Conservation (phyloP, 768 basidiomycete species). For the Podaxis sp. region DNA sequence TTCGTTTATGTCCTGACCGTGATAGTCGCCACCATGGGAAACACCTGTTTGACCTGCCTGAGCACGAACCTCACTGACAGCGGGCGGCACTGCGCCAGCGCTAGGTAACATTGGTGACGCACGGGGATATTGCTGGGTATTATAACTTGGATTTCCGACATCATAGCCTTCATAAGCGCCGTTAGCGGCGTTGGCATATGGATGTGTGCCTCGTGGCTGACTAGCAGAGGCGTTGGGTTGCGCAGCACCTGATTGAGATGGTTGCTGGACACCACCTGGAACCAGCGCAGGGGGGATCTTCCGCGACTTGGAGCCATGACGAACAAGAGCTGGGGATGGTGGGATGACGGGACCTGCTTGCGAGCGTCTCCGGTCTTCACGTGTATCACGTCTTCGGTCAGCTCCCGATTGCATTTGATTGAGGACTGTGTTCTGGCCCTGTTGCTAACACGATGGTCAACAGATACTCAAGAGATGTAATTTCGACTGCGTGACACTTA, state of each 20-base stretch:
- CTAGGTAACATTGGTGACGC: conserved; percentile 79
- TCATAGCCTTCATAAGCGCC: conserved; percentile 55
- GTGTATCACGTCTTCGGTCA: conserved; percentile 60
- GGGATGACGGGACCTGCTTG: conserved; percentile 57
- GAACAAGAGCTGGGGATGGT: conserved; percentile 76
- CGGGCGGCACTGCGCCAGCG: conserved; percentile 63
- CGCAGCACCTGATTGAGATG: conserved; percentile 71
- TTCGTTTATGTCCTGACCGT: conserved; percentile 53
- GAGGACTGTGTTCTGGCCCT: conserved; percentile 64
- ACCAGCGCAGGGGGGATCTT: conserved; percentile 57
- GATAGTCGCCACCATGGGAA: conserved; percentile 54
- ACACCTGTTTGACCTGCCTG: conserved; percentile 65
- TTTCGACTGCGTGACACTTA: conserved; percentile 29
- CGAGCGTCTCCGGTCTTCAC: conserved; percentile 64
- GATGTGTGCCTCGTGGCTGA: conserved; percentile 52
- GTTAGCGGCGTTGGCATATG: conserved; percentile 60
- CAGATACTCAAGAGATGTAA: neutral
- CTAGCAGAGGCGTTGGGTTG: conserved; percentile 71
- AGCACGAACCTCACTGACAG: conserved; percentile 69
- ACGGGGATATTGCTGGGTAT: conserved; percentile 64
- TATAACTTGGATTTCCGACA: conserved; percentile 53
- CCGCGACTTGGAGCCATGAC: conserved; percentile 70
- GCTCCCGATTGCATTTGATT: conserved; percentile 59
- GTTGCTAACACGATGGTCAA: conserved; percentile 6
- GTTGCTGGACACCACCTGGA: conserved; percentile 57